Evolutionary conservation across 768 basidiomycete species (phyloP).

Genomic region (Coprinopsis strossmayeri): DNA sequence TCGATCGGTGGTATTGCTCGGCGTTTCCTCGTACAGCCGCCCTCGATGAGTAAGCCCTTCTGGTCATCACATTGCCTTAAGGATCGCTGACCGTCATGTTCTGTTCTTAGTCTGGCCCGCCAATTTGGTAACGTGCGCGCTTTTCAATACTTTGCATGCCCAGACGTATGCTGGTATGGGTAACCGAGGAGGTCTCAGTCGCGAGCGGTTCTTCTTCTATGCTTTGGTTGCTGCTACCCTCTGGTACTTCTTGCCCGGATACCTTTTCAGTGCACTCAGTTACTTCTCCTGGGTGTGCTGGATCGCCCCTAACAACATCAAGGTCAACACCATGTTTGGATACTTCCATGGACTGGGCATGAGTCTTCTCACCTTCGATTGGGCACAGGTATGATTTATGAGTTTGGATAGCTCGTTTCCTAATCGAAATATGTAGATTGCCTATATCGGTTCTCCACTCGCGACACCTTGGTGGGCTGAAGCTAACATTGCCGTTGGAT

Average conservation of each 20-base stretch:
- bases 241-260: constrained; percentile 73
- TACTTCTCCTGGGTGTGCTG: constrained; percentile 54
- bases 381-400: constrained; percentile 74
- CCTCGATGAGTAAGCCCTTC: constrained; percentile 52
- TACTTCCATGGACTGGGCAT: constrained; percentile 57
- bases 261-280: constrained; percentile 59
- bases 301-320: constrained; percentile 66
- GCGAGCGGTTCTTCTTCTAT: constrained; percentile 73
- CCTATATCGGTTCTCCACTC: constrained; percentile 65
- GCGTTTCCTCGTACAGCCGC: constrained; percentile 71
- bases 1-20: constrained; percentile 68
- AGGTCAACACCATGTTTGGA: constrained; percentile 73
- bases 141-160: constrained; percentile 79
- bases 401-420: no score
- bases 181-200: constrained; percentile 56
- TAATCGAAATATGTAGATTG: constrained; percentile 43
- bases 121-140: constrained; percentile 65
- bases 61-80: background rate
- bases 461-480: constrained; percentile 82
- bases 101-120: constrained; percentile 64
- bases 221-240: constrained; percentile 48
- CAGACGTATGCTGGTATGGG: constrained; percentile 64
- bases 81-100: constrained; percentile 20
- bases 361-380: constrained; percentile 77
- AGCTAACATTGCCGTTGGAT: constrained; percentile 58